Evolutionary conservation across 768 basidiomycete genomes (phyloP).

Genomic region (Lactarius quietus): DNA sequence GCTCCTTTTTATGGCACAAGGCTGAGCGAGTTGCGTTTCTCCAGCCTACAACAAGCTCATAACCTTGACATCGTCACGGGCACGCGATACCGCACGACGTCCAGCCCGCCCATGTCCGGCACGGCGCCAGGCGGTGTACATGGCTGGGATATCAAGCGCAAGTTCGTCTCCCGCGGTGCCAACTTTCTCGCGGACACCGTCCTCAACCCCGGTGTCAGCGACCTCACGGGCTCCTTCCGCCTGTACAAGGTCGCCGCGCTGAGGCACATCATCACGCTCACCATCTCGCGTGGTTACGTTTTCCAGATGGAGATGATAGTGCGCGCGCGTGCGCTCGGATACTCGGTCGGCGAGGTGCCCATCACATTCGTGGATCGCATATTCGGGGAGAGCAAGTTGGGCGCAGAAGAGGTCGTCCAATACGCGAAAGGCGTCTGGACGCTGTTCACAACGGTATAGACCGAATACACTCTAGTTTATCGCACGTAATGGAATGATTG

Average conservation of each 20-base stretch:
- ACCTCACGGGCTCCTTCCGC: slow-evolving; percentile 87
- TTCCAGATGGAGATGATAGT: slow-evolving; percentile 99
- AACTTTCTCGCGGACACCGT: slow-evolving; percentile 89
- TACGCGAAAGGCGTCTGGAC: slow-evolving; percentile 85
- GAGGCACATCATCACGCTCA: slow-evolving; percentile 78
- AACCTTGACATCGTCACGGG: slow-evolving; percentile 93
- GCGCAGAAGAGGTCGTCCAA: slow-evolving; percentile 81
- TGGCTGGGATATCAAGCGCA: slow-evolving; percentile 90
- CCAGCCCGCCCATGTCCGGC: slow-evolving; percentile 53
- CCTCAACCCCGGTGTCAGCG: slow-evolving; percentile 80
- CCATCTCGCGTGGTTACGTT: slow-evolving; percentile 86
- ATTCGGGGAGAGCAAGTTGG: slow-evolving; percentile 90
- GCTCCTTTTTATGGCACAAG: not conserved
- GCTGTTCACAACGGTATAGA: slow-evolving; percentile 61
- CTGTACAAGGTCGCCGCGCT: slow-evolving; percentile 76
- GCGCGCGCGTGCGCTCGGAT: slow-evolving; percentile 77
- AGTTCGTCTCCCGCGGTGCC: slow-evolving; percentile 83
- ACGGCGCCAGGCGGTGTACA: slow-evolving; percentile 80
- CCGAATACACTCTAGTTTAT: slow-evolving; percentile 12
- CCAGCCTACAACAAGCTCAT: slow-evolving; percentile 76
- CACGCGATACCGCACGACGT: slow-evolving; percentile 72
- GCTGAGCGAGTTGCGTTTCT: slow-evolving; percentile 2
- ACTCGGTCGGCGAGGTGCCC: slow-evolving; percentile 85
- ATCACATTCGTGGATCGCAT: slow-evolving; percentile 95
- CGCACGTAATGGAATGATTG: not conserved